phyloP scores from a whole-genome alignment of 1,139 yeast species.

The Tardiomyces depauwii region DNA sequence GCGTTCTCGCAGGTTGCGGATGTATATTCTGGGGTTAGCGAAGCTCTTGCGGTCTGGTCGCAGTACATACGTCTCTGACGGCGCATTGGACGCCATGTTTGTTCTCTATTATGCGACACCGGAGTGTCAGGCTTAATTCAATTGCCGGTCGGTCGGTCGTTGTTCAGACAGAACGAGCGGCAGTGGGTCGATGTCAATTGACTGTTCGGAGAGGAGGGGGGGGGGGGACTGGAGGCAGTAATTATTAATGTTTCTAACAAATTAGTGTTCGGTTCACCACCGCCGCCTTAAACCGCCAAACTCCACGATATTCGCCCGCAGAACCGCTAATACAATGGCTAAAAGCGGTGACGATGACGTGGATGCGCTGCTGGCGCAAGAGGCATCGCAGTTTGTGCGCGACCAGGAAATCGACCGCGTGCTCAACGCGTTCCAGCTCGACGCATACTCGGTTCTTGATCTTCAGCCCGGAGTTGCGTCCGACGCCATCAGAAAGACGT shows the following conservation, averaged over 20 bases:
- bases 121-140: no score
- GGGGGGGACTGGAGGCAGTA: no score
- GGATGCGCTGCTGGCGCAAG: conserved; percentile 21
- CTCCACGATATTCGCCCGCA: no score
- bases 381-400: conserved; percentile 18
- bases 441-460: conserved; percentile 46
- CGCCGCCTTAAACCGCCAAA: no score
- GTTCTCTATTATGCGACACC: no score
- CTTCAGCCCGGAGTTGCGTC: conserved; percentile 38
- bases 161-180: no score
- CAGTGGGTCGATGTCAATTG: no score
- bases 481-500: conserved; percentile 34
- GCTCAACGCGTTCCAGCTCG: conserved; percentile 35
- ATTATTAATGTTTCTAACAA: no score
- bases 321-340: not conserved
- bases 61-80: conserved; percentile 13
- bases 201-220: no score
- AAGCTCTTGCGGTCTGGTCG: no score
- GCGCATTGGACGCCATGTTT: conserved; percentile 3
- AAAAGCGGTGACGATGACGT: conserved; percentile 13
- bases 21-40: conserved; percentile 32
- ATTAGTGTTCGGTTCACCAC: no score
- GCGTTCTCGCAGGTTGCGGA: conserved; percentile 64
- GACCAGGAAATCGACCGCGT: conserved; percentile 51
- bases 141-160: no score